Evolutionary conservation across 441 rosid species (phyloP).

Genomic region (Gossypium armourianum): DNA sequence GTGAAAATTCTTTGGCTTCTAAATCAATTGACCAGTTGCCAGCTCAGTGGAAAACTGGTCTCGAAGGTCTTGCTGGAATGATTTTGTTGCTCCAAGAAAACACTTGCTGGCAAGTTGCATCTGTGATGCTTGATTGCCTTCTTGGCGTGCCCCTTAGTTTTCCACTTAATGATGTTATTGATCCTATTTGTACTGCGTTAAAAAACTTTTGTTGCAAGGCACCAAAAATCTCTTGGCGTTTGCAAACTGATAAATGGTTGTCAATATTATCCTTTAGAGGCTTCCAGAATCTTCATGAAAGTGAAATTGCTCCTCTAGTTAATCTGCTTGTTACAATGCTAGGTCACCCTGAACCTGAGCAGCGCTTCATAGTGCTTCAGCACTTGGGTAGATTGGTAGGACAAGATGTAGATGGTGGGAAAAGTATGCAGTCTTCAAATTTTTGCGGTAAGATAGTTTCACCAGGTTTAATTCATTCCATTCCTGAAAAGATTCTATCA

Average conservation of each 20-base stretch:
- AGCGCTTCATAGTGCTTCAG: constrained; percentile 52
- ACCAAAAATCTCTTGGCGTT: constrained; percentile 65
- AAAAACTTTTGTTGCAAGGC: constrained; percentile 42
- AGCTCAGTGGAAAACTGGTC: constrained; percentile 37
- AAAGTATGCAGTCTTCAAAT: constrained; percentile 24
- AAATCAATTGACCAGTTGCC: constrained; percentile 30
- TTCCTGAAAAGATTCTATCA: constrained; percentile 40
- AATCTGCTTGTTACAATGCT: constrained; percentile 49
- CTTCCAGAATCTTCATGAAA: constrained; percentile 36
- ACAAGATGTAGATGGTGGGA: constrained; percentile 38
- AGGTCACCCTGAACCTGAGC: constrained; percentile 74
- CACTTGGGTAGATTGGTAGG: constrained; percentile 56
- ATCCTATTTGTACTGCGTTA: constrained; percentile 40
- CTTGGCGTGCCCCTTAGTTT: constrained; percentile 42
- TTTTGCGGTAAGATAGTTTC: constrained; percentile 27
- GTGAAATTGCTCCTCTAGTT: constrained; percentile 39
- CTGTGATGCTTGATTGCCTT: constrained; percentile 58
- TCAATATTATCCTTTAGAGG: constrained; percentile 37
- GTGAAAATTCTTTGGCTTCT: constrained; percentile 25
- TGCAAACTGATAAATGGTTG: constrained; percentile 66
- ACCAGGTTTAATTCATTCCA: constrained; percentile 25
- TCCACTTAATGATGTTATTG: constrained; percentile 33
- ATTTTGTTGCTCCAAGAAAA: constrained; percentile 39
- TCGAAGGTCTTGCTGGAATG: constrained; percentile 48
- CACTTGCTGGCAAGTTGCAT: constrained; percentile 64